Percentiles rank a stretch among this genome's conserved stretches.
phyloP scores from a whole-genome alignment of 2,329 filamentous ascomycete genomes.

The Alternaria sp. region DNA sequence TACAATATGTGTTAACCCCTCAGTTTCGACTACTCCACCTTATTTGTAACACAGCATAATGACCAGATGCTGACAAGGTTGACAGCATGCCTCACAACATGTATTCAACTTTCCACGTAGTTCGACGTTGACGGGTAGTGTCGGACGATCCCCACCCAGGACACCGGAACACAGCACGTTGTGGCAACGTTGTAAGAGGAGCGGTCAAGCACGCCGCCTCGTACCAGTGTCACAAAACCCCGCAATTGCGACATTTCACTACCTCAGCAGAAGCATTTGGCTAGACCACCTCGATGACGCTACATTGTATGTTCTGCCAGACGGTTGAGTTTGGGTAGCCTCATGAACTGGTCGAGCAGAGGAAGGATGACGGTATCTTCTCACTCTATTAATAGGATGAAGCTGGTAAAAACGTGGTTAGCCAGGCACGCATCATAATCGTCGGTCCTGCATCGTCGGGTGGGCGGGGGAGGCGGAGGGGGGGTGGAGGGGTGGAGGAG shows the following conservation, averaged over 20 bases:
- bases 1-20: too few relatives aligned
- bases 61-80: too few relatives aligned
- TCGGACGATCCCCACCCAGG: background rate
- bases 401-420: constrained; percentile 5
- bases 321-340: too few relatives aligned
- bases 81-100: too few relatives aligned
- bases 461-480: too few relatives aligned
- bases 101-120: too few relatives aligned
- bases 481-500: too few relatives aligned
- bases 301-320: too few relatives aligned
- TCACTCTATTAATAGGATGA: constrained; percentile 2
- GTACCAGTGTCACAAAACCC: constrained; percentile 5
- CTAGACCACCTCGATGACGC: background rate
- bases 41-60: too few relatives aligned
- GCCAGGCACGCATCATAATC: constrained; percentile 29
- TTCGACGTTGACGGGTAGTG: constrained; percentile 1
- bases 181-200: constrained; percentile 2
- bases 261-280: background rate
- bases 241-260: constrained; percentile 6
- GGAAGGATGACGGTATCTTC: too few relatives aligned
- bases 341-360: background rate
- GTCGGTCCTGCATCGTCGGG: background rate
- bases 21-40: too few relatives aligned
- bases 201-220: constrained; percentile 13
- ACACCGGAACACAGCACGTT: background rate